phyloP scores from a whole-genome alignment of 768 basidiomycete species.

The Porpolomopsis calyptriformis region DNA sequence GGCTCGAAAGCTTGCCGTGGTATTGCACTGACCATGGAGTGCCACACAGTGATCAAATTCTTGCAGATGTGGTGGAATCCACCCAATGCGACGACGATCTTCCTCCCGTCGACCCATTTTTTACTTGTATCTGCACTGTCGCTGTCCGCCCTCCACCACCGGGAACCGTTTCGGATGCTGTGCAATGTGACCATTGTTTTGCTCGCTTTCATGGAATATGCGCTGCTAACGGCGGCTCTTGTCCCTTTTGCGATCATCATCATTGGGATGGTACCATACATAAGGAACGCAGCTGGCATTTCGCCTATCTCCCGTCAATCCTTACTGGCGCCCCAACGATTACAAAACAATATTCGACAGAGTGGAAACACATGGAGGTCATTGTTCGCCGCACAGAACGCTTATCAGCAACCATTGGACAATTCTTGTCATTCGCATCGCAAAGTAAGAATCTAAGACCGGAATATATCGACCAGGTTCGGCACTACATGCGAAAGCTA shows the following conservation, averaged over 20 bases:
- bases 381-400: constrained; percentile 75
- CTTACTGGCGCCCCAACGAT: constrained; percentile 67
- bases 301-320: constrained; percentile 65
- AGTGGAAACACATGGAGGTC: constrained; percentile 70
- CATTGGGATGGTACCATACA: constrained; percentile 84
- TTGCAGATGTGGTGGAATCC: constrained; percentile 65
- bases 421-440: constrained; percentile 66
- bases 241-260: constrained; percentile 84
- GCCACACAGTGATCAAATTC: constrained; percentile 51
- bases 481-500: constrained; percentile 85
- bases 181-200: constrained; percentile 84
- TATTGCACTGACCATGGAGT: constrained; percentile 57
- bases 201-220: constrained; percentile 81
- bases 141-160: constrained; percentile 75
- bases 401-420: constrained; percentile 62
- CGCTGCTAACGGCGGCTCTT: constrained; percentile 81
- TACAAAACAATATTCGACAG: constrained; percentile 66
- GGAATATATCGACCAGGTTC: constrained; percentile 71
- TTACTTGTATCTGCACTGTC: constrained; percentile 72
- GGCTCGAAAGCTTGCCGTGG: constrained; percentile 73
- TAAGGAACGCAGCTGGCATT: constrained; percentile 77
- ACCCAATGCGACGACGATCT: constrained; percentile 71
- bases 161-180: constrained; percentile 67
- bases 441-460: constrained; percentile 60
- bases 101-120: constrained; percentile 70